A percentile compares a stretch with the other conserved stretches of the same genome.
phyloP scores from a whole-genome alignment of 345 rosid species.

The Salix suchowensis region DNA sequence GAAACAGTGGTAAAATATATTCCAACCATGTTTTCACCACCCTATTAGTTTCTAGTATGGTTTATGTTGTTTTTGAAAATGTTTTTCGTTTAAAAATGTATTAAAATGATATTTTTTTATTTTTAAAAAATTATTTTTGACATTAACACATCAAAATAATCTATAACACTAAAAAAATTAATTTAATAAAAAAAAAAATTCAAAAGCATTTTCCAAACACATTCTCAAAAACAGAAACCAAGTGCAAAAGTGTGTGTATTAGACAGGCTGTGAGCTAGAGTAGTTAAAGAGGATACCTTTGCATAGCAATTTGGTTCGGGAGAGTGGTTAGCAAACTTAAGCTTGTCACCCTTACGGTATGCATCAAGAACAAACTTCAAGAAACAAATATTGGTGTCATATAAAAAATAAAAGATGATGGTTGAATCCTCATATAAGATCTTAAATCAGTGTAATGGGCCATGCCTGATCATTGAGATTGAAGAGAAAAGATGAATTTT shows the following conservation, averaged over 20 bases:
- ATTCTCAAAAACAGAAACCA: too few relatives aligned
- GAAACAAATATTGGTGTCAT: constrained; percentile 11
- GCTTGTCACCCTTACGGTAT: constrained; percentile 92
- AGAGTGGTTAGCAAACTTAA: constrained; percentile 94
- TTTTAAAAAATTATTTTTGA: too few relatives aligned
- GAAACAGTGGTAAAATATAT: not conserved
- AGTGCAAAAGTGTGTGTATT: not conserved
- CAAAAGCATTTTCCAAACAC: too few relatives aligned
- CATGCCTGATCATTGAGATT: constrained; percentile 95
- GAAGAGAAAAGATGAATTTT: constrained; percentile 95
- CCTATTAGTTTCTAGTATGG: too few relatives aligned
- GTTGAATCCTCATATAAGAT: not conserved
- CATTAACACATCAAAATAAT: too few relatives aligned
- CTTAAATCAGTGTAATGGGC: not conserved
- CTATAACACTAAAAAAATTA: too few relatives aligned
- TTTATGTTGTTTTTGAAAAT: too few relatives aligned
- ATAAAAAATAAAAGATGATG: not conserved
- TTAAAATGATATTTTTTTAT: too few relatives aligned
- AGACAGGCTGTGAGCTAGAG: not conserved
- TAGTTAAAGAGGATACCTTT: constrained; percentile 46
- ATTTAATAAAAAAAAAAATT: too few relatives aligned
- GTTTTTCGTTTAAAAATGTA: too few relatives aligned
- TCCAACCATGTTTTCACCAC: not conserved
- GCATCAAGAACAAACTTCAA: constrained; percentile 98
- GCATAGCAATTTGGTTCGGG: constrained; percentile 99